Conservation (phyloP, 2,329 filamentous ascomycete species). For the Ambrosiella beaveri region DNA sequence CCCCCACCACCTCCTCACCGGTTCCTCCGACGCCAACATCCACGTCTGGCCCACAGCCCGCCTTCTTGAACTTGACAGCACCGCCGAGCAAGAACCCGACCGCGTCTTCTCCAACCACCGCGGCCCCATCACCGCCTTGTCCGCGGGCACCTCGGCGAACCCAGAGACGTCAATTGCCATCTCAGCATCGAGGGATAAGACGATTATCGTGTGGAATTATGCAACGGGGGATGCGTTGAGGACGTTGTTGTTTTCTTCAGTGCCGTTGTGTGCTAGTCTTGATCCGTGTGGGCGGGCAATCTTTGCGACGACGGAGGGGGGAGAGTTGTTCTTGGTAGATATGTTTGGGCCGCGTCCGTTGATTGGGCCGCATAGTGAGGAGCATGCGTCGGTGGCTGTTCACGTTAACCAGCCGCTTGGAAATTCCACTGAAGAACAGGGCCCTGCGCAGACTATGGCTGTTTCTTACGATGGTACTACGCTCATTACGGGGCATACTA, state of each 20-base stretch:
- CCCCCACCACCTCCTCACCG: slow-evolving; percentile 57
- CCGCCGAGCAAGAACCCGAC: slow-evolving; percentile 48
- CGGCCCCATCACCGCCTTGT: slow-evolving; percentile 50
- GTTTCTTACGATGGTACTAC: slow-evolving; percentile 69
- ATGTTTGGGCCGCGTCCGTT: slow-evolving; percentile 42
- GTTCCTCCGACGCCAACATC: slow-evolving; percentile 72
- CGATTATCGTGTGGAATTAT: slow-evolving; percentile 87
- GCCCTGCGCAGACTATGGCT: slow-evolving; percentile 48
- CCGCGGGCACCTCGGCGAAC: slow-evolving; percentile 47
- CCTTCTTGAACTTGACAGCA: slow-evolving; percentile 44
- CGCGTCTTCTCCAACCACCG: slow-evolving; percentile 64
- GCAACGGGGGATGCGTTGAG: slow-evolving; percentile 58
- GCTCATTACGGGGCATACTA: slow-evolving; percentile 64
- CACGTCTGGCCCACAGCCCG: slow-evolving; percentile 77
- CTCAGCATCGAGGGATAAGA: slow-evolving; percentile 71
- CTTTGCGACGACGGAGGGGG: slow-evolving; percentile 65
- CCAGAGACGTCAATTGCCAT: slow-evolving; percentile 62
- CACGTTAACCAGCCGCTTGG: slow-evolving; percentile 38
- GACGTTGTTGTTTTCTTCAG: slow-evolving; percentile 63
- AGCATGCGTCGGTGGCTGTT: slow-evolving; percentile 39
- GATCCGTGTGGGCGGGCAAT: slow-evolving; percentile 74
- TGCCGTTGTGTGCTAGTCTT: slow-evolving; percentile 54
- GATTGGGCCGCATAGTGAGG: slow-evolving; percentile 34
- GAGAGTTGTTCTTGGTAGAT: slow-evolving; percentile 63
- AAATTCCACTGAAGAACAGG: slow-evolving; percentile 44